Evolutionary conservation across 768 basidiomycete genomes (phyloP).

Genomic region (Agrocybe chaxingu): DNA sequence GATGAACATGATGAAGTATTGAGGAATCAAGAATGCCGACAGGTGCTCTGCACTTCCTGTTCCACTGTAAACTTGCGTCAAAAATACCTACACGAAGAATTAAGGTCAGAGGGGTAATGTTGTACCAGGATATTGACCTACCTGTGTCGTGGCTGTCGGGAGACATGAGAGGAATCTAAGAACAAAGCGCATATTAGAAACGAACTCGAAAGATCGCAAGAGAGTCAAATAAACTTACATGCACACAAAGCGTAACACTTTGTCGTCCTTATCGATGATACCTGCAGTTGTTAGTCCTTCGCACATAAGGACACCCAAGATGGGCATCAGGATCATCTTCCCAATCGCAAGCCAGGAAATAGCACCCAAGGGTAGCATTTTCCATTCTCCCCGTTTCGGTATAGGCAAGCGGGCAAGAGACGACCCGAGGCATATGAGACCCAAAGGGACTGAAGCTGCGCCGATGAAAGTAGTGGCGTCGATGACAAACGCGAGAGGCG

Average conservation of each 20-base stretch:
- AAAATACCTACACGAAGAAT: slow-evolving; percentile 40
- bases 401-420: slow-evolving; percentile 58
- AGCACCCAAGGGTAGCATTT: slow-evolving; percentile 43
- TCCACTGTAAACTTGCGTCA: slow-evolving; percentile 66
- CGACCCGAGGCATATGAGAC: slow-evolving; percentile 59
- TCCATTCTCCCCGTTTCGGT: slow-evolving; percentile 41
- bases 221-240: slow-evolving; percentile 42
- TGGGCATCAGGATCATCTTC: slow-evolving; percentile 54
- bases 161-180: slow-evolving; percentile 56
- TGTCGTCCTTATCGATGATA: slow-evolving; percentile 47
- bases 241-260: slow-evolving; percentile 64
- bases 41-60: slow-evolving; percentile 63
- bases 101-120: neutral
- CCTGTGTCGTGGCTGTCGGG: slow-evolving; percentile 60
- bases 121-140: slow-evolving; percentile 15
- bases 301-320: slow-evolving; percentile 59
- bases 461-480: slow-evolving; percentile 60
- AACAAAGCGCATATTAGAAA: neutral
- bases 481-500: slow-evolving; percentile 60
- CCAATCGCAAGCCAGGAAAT: slow-evolving; percentile 50
- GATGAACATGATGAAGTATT: slow-evolving; percentile 50
- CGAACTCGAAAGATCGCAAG: neutral
- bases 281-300: slow-evolving; percentile 44
- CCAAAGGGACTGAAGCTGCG: slow-evolving; percentile 59
- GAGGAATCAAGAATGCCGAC: slow-evolving; percentile 61